A percentile compares a stretch with the other conserved stretches of the same genome.
Evolutionary conservation across 345 rosid genomes (phyloP).

Genomic region (Hypericum androsaemum): DNA sequence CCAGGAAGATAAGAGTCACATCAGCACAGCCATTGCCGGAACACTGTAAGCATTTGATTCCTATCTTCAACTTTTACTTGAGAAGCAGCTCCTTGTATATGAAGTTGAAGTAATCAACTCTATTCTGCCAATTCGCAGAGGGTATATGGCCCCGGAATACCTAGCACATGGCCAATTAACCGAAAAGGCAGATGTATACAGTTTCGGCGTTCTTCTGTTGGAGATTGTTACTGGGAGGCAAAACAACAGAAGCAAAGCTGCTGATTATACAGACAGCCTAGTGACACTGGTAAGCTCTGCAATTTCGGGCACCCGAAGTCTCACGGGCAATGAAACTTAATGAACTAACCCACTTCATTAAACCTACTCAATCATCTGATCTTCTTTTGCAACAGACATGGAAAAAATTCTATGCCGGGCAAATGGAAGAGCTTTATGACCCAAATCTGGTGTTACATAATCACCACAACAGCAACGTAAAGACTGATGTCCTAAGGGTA

Average conservation of each 20-base stretch:
- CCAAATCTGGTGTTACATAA: conserved; percentile 45
- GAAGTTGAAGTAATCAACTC: background rate
- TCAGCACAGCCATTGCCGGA: conserved; percentile 96
- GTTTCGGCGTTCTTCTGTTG: conserved; percentile 74
- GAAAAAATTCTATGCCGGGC: conserved; percentile 65
- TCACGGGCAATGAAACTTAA: no score
- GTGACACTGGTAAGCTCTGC: conserved; percentile 50
- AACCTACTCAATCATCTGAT: background rate
- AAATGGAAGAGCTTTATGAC: conserved; percentile 58
- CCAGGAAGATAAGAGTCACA: conserved; percentile 84
- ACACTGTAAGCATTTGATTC: conserved; percentile 51
- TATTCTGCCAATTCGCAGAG: conserved; percentile 35
- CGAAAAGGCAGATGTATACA: conserved; percentile 84
- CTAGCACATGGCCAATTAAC: conserved; percentile 86
- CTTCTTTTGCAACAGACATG: conserved; percentile 37
- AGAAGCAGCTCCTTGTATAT: background rate
- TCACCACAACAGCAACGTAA: conserved; percentile 30
- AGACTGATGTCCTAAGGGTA: conserved; percentile 49
- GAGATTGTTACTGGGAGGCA: conserved; percentile 76
- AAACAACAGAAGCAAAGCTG: conserved; percentile 56
- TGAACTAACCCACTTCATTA: background rate
- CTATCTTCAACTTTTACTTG: background rate
- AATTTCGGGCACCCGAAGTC: background rate
- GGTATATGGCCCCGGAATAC: conserved; percentile 96
- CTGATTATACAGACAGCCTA: conserved; percentile 76